phyloP scores from a whole-genome alignment of 805 yeast species.

The Candida anglica region DNA sequence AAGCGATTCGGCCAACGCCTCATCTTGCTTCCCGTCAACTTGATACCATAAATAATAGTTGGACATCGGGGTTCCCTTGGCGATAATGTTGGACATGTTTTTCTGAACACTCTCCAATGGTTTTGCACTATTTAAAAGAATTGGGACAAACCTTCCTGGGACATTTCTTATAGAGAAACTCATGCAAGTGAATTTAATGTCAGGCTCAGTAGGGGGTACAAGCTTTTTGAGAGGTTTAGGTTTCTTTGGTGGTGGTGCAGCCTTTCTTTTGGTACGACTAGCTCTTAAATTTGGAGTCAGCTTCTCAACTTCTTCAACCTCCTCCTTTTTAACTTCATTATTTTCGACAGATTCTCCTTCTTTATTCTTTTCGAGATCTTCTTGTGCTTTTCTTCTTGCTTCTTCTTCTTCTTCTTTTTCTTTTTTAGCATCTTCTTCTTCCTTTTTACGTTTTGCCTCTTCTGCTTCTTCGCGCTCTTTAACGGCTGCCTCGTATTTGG shows the following conservation, averaged over 20 bases:
- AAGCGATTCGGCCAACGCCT: conserved; percentile 57
- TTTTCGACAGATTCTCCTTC: conserved; percentile 2
- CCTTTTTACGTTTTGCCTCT: conserved; percentile 16
- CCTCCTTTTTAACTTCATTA: conserved; percentile 1
- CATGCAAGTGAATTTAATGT: conserved; percentile 51
- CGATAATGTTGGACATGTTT: conserved; percentile 59
- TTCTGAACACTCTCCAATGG: conserved; percentile 51
- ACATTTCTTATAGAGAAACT: conserved; percentile 65
- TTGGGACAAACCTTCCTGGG: conserved; percentile 60
- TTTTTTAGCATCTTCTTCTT: conserved; percentile 18
- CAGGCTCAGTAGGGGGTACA: conserved; percentile 40
- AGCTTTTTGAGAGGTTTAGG: conserved; percentile 15
- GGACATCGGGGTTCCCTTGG: conserved; percentile 55
- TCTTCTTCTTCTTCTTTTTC: conserved; percentile 20
- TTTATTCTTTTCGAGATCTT: conserved; percentile 12
- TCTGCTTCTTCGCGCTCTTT: conserved; percentile 24
- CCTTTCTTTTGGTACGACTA: conserved; percentile 11
- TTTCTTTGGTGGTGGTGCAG: conserved; percentile 10
- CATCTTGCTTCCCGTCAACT: conserved; percentile 72
- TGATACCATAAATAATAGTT: conserved; percentile 78
- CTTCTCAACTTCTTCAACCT: conserved; percentile 10
- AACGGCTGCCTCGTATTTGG: conserved; percentile 22
- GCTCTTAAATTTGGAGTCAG: conserved; percentile 11
- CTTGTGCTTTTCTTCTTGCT: conserved; percentile 16
- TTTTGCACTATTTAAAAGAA: conserved; percentile 62